Evolutionary conservation across 768 basidiomycete species (phyloP).

Genomic region (Punctularia strigosozonata): DNA sequence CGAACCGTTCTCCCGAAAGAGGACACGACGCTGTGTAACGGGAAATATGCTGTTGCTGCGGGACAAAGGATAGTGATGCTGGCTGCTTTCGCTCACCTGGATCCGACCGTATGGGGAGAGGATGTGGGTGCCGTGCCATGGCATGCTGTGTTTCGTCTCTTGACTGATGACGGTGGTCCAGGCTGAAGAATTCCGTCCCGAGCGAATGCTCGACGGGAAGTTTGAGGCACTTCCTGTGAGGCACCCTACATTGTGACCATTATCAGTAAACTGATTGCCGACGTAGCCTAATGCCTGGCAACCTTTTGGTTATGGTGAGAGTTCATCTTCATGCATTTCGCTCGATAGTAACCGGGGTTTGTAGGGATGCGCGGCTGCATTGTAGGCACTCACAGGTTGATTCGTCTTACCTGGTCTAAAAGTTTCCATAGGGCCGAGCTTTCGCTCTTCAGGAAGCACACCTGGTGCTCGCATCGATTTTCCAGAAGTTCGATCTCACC

Average conservation of each 20-base stretch:
- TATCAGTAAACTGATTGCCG: neutral
- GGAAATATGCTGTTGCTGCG: constrained; percentile 28
- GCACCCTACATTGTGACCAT: constrained; percentile 3
- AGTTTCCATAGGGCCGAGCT: constrained; percentile 21
- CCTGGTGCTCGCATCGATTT: constrained; percentile 26
- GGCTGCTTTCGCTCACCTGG: constrained; percentile 21
- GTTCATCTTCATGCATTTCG: too few relatives aligned
- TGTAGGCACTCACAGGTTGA: constrained; percentile 5
- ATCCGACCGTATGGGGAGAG: constrained; percentile 36
- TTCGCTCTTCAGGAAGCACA: constrained; percentile 37
- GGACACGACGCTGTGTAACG: constrained; percentile 25
- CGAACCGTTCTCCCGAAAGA: constrained; percentile 22
- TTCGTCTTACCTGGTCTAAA: neutral
- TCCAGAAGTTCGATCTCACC: constrained; percentile 35
- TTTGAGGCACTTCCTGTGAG: constrained; percentile 33
- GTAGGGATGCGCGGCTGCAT: constrained; percentile 15
- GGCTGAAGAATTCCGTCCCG: constrained; percentile 31
- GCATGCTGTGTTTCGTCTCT: neutral
- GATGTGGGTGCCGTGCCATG: constrained; percentile 23
- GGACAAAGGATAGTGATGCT: constrained; percentile 18
- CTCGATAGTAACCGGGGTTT: too few relatives aligned
- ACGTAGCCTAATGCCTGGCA: constrained; percentile 30
- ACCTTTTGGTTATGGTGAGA: constrained; percentile 24
- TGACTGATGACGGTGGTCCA: constrained; percentile 1
- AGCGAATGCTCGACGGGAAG: constrained; percentile 36